phyloP scores from a whole-genome alignment of 345 rosid genomes.

The Noccaea bulbosa region DNA sequence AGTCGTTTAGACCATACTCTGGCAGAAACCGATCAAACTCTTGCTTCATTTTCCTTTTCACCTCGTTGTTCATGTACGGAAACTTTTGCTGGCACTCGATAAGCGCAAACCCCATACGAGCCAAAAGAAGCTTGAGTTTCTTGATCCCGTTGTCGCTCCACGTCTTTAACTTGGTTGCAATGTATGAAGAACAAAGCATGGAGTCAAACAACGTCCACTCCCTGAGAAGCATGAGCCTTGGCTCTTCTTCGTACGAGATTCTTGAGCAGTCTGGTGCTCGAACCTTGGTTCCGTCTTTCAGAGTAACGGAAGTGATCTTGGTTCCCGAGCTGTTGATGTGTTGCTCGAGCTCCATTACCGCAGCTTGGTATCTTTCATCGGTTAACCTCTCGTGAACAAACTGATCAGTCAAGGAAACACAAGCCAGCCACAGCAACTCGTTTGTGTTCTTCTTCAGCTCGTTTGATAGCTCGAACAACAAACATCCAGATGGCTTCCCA shows the following conservation, averaged over 20 bases:
- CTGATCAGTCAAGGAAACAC: slow-evolving; percentile 92
- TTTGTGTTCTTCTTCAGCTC: slow-evolving; percentile 82
- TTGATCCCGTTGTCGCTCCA: slow-evolving; percentile 97
- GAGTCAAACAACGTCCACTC: slow-evolving; percentile 98
- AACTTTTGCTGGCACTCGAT: slow-evolving; percentile 96
- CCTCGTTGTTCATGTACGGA: slow-evolving; percentile 89
- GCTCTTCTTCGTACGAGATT: slow-evolving; percentile 92
- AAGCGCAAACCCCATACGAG: slow-evolving; percentile 94
- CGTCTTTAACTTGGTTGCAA: slow-evolving; percentile 85
- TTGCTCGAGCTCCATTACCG: slow-evolving; percentile 98
- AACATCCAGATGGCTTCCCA: slow-evolving; percentile 91
- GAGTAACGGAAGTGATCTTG: slow-evolving; percentile 72
- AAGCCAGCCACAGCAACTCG: slow-evolving; percentile 94
- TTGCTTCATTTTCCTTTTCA: slow-evolving; percentile 84
- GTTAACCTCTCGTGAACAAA: slow-evolving; percentile 93
- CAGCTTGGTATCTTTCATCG: slow-evolving; percentile 94
- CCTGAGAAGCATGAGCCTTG: slow-evolving; percentile 81
- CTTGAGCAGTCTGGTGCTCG: slow-evolving; percentile 86
- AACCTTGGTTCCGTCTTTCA: slow-evolving; percentile 89
- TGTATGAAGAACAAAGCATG: slow-evolving; percentile 88
- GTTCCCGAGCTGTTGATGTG: slow-evolving; percentile 79
- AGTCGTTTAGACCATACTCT: slow-evolving; percentile 83
- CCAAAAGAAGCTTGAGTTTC: slow-evolving; percentile 93
- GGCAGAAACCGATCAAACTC: slow-evolving; percentile 89
- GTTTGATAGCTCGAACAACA: slow-evolving; percentile 84